These are phyloP conservation scores for Salisapilia sapeloensis DNA, from an alignment of 352 stramenopile genomes.

Conservation along the genomic window DNA sequence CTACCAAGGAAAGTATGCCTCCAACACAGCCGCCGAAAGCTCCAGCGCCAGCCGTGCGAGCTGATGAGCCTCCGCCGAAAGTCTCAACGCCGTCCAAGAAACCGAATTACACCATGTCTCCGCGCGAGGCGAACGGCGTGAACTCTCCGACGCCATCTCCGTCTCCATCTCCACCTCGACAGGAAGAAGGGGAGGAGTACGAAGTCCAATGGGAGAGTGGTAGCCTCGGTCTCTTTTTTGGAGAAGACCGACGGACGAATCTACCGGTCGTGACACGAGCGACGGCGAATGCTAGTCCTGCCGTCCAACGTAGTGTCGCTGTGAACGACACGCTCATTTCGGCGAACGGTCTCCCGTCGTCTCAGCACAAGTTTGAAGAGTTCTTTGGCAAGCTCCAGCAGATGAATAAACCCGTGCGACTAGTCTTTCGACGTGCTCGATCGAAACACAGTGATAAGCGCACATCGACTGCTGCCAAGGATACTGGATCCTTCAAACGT, in stretches of 20 bases:
- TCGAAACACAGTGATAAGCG: constrained; percentile 3
- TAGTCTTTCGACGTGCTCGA: constrained; percentile 31
- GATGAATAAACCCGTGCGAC: constrained; percentile 68
- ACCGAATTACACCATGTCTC: constrained; percentile 18
- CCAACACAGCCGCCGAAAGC: constrained; percentile 10
- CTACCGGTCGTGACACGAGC: constrained; percentile 66
- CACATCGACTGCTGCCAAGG: constrained; percentile 1
- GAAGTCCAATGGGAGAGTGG: constrained; percentile 72
- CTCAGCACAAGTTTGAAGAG: constrained; percentile 56
- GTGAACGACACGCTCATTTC: constrained; percentile 67
- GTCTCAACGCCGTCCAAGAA: constrained; percentile 2
- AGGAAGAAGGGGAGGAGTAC: constrained; percentile 14
- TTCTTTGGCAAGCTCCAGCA: constrained; percentile 72
- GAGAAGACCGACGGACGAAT: constrained; percentile 43
- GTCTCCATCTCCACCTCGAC: constrained; percentile 1
- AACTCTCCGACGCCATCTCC: no score
- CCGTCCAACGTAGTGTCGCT: constrained; percentile 49
- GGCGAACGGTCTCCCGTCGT: constrained; percentile 50
- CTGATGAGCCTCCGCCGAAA: not conserved
- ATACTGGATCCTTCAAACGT: not conserved
- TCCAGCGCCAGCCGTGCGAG: constrained; percentile 1
- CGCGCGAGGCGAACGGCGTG: constrained; percentile 7
- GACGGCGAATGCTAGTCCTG: constrained; percentile 38
- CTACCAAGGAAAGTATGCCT: constrained; percentile 8
- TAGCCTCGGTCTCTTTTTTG: constrained; percentile 71